Evolutionary conservation across 148 eudicot species (phyloP), one percentile per base, ranked within the genome.

Genomic region (Chenopodium formosanum): DNA sequence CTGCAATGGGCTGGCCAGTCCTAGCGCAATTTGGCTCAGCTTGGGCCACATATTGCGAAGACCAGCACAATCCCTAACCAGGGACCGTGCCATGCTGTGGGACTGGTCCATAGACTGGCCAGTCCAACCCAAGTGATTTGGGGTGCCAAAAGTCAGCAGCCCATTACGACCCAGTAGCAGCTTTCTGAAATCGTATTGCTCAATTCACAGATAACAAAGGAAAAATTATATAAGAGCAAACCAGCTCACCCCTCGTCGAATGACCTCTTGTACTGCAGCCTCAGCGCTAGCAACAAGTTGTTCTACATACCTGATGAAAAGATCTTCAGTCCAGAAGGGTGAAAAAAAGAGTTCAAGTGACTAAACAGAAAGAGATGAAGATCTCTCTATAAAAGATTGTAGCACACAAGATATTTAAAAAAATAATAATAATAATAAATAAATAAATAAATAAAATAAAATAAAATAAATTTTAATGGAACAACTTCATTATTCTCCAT

Each of bases 281-380:
- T 95, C 97, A 53, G 98, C 98, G 88, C 98, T 93, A 14, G 85
- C 89, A 79, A 95, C 94, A 58, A 95, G 92, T 87, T 95, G 98
- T 79, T 95, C 98, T 62, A 95, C 93, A 79, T 93, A 95, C 73
- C 98, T 95, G 84, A 82, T 71, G 78, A 84, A 84, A 37, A 72
- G 31, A 80, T 64, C 37, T 83, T 44, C 22, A 78, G 75, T 62
- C 40, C 66, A 82, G 53, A 83, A 37, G 50, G 50, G 77, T 78
- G 10, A 56, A 56, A 14, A 31, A 29, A 27, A 48, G 10, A 47
- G 0, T n/a, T 12, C 8, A 48, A 60, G 70, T 2, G 23, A 70
- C 48, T 60, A 13, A 62, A 44, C 14, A 69, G 23, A 12, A 20
- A 79, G 53, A 63, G 48, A 52, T 22, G 68, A 17, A 76, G 58